Percentiles rank a stretch among this genome's conserved stretches.
Conservation (phyloP, 2,329 filamentous ascomycete species). For the Exutisphaerella laricina region DNA sequence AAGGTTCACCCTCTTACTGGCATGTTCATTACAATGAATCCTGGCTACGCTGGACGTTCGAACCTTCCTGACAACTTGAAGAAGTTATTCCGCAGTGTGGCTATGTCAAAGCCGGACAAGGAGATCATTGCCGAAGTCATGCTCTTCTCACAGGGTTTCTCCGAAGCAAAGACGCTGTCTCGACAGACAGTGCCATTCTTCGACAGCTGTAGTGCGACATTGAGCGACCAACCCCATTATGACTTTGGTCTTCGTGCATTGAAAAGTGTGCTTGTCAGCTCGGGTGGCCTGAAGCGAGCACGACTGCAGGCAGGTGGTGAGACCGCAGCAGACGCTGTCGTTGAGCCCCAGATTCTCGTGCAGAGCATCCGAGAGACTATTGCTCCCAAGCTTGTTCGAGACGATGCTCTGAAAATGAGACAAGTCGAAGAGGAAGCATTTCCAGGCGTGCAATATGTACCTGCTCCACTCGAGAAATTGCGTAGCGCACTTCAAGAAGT, state of each 20-base stretch:
- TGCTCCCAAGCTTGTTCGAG: conserved; percentile 89
- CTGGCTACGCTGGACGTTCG: conserved; percentile 94
- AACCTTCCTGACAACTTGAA: conserved; percentile 98
- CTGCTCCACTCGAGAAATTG: conserved; percentile 75
- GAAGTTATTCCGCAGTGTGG: conserved; percentile 98
- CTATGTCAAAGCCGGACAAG: conserved; percentile 99
- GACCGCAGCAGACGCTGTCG: conserved; percentile 55
- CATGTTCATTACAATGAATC: conserved; percentile 99
- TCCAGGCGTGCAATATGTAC: conserved; percentile 87
- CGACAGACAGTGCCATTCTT: conserved; percentile 98
- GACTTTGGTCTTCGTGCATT: conserved; percentile 96
- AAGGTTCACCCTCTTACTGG: conserved; percentile 88
- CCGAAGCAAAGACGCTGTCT: conserved; percentile 86
- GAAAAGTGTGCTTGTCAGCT: conserved; percentile 98
- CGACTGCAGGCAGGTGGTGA: conserved; percentile 59
- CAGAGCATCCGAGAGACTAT: conserved; percentile 98
- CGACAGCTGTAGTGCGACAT: conserved; percentile 70
- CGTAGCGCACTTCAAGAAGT: conserved; percentile 75
- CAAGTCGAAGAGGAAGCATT: conserved; percentile 80
- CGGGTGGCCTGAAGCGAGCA: conserved; percentile 86
- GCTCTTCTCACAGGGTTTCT: conserved; percentile 99
- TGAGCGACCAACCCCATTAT: conserved; percentile 98
- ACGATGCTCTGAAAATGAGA: conserved; percentile 84
- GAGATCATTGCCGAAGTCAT: conserved; percentile 99
- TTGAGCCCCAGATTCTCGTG: conserved; percentile 96